These are phyloP conservation scores for Tolypocladium guangdongense DNA, from an alignment of 2,329 filamentous ascomycete species.

Conservation along the genomic window DNA sequence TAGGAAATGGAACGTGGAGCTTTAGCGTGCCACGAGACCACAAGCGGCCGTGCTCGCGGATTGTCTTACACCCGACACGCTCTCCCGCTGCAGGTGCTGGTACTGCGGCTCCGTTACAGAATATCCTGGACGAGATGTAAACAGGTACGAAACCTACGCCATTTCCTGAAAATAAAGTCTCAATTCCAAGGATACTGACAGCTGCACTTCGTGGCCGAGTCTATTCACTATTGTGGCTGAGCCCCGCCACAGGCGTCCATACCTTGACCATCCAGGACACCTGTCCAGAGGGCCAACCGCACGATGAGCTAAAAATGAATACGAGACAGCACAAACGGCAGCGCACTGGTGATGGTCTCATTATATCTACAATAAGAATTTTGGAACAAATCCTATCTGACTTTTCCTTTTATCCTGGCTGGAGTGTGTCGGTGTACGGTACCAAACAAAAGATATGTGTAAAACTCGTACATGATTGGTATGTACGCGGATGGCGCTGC, in stretches of 20 bases:
- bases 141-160: no score
- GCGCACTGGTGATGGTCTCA: not conserved
- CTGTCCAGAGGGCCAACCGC: not conserved
- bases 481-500: not conserved
- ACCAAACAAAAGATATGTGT: no score
- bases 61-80: not conserved
- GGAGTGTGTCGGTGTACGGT: no score
- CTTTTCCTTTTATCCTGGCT: not conserved
- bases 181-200: not conserved
- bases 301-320: not conserved
- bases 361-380: not conserved
- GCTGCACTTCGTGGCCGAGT: not conserved
- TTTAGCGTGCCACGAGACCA: not conserved
- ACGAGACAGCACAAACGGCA: not conserved
- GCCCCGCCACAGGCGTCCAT: not conserved
- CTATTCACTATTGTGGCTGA: not conserved
- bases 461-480: no score
- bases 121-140: no score
- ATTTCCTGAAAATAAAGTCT: no score
- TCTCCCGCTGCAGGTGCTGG: not conserved
- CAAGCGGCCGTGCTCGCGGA: not conserved
- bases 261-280: not conserved
- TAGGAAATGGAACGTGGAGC: conserved; percentile 1
- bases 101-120: not conserved
- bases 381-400: not conserved